phyloP scores from a whole-genome alignment of 768 basidiomycete genomes.

The Trametes cinnabarina region DNA sequence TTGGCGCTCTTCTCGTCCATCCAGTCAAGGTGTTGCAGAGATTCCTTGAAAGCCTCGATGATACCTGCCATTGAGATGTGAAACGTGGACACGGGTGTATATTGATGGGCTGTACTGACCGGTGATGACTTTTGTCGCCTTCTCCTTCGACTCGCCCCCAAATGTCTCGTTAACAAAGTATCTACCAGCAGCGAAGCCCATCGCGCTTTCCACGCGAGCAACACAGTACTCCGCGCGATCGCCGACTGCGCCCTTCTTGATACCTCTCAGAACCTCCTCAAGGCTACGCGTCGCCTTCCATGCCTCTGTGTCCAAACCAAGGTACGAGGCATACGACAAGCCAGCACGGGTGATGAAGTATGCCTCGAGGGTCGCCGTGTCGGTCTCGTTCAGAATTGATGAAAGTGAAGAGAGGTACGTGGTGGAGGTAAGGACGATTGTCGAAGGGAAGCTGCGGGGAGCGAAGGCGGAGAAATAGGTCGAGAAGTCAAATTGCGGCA shows the following conservation, averaged over 20 bases:
- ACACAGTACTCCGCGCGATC: constrained; percentile 87
- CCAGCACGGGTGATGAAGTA: constrained; percentile 84
- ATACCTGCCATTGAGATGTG: too few relatives aligned
- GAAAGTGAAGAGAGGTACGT: constrained; percentile 69
- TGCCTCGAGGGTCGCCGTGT: constrained; percentile 72
- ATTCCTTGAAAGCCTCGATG: constrained; percentile 77
- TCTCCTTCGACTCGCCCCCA: constrained; percentile 70
- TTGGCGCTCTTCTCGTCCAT: constrained; percentile 83
- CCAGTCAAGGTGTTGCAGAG: constrained; percentile 77
- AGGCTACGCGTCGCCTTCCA: constrained; percentile 75
- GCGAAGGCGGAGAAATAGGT: constrained; percentile 87
- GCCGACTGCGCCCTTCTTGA: constrained; percentile 82
- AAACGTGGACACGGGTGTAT: too few relatives aligned
- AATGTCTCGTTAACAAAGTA: constrained; percentile 89
- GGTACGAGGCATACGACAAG: constrained; percentile 60
- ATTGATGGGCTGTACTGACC: too few relatives aligned
- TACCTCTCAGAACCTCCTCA: constrained; percentile 71
- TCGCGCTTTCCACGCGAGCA: constrained; percentile 59
- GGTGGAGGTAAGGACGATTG: constrained; percentile 81
- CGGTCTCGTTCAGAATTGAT: constrained; percentile 63
- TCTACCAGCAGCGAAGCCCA: constrained; percentile 89
- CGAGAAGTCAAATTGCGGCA: constrained; percentile 78
- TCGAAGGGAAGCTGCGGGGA: constrained; percentile 69
- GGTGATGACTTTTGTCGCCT: constrained; percentile 80
- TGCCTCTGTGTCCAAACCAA: constrained; percentile 73